Evolutionary conservation across 306 rosid genomes (phyloP).

Genomic region (Coriaria nepalensis): DNA sequence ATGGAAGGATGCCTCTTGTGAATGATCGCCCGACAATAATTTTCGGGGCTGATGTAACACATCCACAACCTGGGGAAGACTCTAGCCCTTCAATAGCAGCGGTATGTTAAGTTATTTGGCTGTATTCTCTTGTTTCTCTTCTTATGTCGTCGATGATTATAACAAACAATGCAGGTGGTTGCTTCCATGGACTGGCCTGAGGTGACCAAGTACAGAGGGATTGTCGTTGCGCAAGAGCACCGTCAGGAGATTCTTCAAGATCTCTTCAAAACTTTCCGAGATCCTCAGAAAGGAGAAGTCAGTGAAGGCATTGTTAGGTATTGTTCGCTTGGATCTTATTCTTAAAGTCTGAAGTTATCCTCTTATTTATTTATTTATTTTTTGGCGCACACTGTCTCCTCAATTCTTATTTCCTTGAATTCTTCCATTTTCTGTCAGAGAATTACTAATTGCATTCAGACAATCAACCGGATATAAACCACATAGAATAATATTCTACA

Average conservation of each 20-base stretch:
- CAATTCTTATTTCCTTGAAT: neutral
- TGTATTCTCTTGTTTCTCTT: neutral
- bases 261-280: slow-evolving; percentile 19
- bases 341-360: too few species aligned
- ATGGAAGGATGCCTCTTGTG: slow-evolving; percentile 25
- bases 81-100: slow-evolving; percentile 69
- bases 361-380: too few species aligned
- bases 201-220: slow-evolving; percentile 37
- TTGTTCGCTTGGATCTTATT: too few species aligned
- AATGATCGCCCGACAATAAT: slow-evolving; percentile 48
- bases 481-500: slow-evolving; percentile 55
- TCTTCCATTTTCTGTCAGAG: slow-evolving; percentile 26
- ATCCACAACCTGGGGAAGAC: slow-evolving; percentile 59
- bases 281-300: slow-evolving; percentile 20
- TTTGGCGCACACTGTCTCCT: too few species aligned
- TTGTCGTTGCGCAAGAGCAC: slow-evolving; percentile 44
- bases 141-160: neutral
- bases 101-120: slow-evolving; percentile 16
- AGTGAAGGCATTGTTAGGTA: slow-evolving; percentile 60
- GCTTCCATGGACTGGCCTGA: slow-evolving; percentile 84
- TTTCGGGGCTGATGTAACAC: slow-evolving; percentile 69
- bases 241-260: slow-evolving; percentile 51
- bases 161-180: slow-evolving; percentile 44
- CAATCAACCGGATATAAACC: slow-evolving; percentile 27
- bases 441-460: slow-evolving; percentile 31